Evolutionary conservation across 257 asterid genomes (phyloP).

Genomic region (Lavandula angustifolia): DNA sequence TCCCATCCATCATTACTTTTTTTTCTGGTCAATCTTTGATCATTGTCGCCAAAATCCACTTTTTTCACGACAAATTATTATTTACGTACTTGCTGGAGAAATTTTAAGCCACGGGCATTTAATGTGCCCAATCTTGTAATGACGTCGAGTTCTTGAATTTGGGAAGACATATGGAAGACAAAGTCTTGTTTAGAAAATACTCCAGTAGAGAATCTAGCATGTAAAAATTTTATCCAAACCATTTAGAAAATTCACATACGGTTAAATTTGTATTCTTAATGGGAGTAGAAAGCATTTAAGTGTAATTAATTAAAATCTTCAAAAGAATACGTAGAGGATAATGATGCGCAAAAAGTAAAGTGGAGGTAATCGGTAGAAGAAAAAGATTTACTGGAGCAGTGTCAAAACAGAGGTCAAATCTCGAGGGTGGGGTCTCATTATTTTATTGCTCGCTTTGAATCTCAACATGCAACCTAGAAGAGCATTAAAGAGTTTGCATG

Average conservation of each 20-base stretch:
- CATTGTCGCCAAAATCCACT: constrained; percentile 15
- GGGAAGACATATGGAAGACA: no score
- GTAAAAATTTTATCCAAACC: no score
- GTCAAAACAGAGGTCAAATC: no score
- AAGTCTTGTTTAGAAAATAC: no score
- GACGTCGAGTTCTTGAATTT: neutral
- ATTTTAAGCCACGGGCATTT: constrained; percentile 20
- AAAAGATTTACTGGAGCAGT: constrained; percentile 26
- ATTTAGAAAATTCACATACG: no score
- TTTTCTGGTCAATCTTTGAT: constrained; percentile 27
- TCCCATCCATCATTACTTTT: constrained; percentile 11
- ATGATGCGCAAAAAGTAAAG: constrained; percentile 6
- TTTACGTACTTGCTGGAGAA: neutral
- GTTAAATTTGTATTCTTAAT: no score
- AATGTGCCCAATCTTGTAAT: neutral
- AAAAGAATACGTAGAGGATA: neutral
- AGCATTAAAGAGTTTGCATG: constrained; percentile 42
- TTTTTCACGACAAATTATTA: constrained; percentile 1
- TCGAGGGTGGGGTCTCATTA: no score
- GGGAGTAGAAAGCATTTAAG: no score
- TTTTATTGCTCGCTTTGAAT: constrained; percentile 29
- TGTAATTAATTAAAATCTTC: no score
- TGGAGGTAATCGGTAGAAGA: no score
- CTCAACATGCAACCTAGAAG: constrained; percentile 27
- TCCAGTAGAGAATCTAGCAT: no score